These are phyloP conservation scores for Eustoma russellianum DNA, from an alignment of 257 asterid species.

Conservation along the genomic window DNA sequence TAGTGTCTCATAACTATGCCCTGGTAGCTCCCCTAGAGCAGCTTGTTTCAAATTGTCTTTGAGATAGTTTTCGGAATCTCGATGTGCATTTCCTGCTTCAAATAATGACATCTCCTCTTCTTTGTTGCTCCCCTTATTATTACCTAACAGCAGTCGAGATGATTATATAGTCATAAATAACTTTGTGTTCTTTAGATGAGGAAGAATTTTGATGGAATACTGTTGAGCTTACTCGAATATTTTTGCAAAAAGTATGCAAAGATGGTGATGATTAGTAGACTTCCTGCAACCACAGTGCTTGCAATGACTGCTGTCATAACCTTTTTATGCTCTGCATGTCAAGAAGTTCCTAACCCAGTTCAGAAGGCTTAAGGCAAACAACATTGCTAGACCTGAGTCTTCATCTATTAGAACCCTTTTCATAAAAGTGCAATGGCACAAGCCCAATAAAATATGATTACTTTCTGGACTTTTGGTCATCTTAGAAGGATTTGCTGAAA, in stretches of 20 bases:
- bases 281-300: conserved; percentile 16
- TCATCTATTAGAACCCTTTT: not conserved
- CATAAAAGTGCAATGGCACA: too few species aligned
- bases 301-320: conserved; percentile 16
- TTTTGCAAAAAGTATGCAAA: conserved; percentile 25
- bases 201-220: conserved; percentile 19
- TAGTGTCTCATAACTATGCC: too few species aligned
- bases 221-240: conserved; percentile 28
- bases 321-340: conserved; percentile 22
- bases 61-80: not conserved
- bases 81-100: not conserved
- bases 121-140: conserved; percentile 2
- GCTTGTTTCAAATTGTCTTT: not conserved
- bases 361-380: not conserved
- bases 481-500: too few species aligned
- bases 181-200: not conserved
- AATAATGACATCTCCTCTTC: not conserved
- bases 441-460: too few species aligned
- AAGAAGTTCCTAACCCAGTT: conserved; percentile 2
- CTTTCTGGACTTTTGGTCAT: too few species aligned
- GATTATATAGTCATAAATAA: not conserved
- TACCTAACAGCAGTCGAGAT: not conserved
- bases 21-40: conserved; percentile 8
- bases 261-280: conserved; percentile 4
- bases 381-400: not conserved